Percentiles rank a stretch among this genome's conserved stretches.
These are phyloP conservation scores for Eucalyptus rudis DNA, from an alignment of 345 rosid species.

Conservation along the genomic window DNA sequence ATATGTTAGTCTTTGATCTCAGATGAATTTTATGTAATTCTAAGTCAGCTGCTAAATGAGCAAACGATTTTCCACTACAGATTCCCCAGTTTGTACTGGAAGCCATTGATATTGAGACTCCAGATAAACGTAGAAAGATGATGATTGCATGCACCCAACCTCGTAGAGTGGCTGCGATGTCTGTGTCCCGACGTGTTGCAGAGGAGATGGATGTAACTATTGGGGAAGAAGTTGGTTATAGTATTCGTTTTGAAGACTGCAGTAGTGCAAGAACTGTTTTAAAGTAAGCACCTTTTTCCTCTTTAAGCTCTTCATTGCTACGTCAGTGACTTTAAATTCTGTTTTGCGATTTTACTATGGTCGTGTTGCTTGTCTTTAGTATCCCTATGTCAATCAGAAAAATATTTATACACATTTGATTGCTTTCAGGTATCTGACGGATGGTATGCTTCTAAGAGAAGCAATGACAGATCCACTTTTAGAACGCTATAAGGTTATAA, in stretches of 20 bases:
- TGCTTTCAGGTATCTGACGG: constrained; percentile 70
- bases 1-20: background rate
- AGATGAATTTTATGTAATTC: background rate
- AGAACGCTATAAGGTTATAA: constrained; percentile 91
- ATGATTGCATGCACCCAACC: constrained; percentile 97
- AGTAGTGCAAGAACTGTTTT: constrained; percentile 78
- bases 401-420: background rate
- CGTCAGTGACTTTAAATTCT: background rate
- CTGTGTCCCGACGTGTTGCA: constrained; percentile 99
- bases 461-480: constrained; percentile 98
- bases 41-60: background rate
- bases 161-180: constrained; percentile 99
- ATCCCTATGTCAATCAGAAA: background rate
- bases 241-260: constrained; percentile 95
- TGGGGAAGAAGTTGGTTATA: constrained; percentile 98
- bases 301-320: background rate
- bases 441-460: constrained; percentile 97
- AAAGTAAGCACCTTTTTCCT: constrained; percentile 43
- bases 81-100: constrained; percentile 96
- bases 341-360: background rate
- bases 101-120: constrained; percentile 65
- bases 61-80: constrained; percentile 16
- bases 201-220: constrained; percentile 98
- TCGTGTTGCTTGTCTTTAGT: background rate
- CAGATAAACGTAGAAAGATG: constrained; percentile 75